Conservation (phyloP, 2,329 filamentous ascomycete genomes). For the Chaetomium sp. region DNA sequence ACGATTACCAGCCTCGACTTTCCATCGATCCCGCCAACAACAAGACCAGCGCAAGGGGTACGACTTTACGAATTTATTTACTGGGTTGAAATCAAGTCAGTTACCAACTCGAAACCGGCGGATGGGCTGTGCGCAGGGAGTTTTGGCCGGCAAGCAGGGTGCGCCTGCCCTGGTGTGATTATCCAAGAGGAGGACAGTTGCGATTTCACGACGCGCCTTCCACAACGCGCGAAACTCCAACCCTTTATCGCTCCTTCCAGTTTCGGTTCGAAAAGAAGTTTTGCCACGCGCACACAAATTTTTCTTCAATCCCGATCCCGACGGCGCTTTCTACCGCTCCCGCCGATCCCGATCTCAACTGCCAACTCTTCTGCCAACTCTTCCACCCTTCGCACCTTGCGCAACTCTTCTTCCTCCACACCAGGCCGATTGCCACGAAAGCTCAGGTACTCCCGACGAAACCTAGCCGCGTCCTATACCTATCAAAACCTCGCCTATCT, state of each 20-base stretch:
- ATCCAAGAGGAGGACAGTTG: not conserved
- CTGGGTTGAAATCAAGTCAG: conserved; percentile 3
- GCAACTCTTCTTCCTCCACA: too few species aligned
- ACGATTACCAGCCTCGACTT: not conserved
- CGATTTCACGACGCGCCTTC: too few species aligned
- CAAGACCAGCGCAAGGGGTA: not conserved
- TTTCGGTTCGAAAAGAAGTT: not conserved
- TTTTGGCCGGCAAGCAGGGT: conserved; percentile 30
- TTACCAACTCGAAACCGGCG: conserved; percentile 6
- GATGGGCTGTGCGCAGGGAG: conserved; percentile 24
- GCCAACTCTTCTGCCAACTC: too few species aligned
- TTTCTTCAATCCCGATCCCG: too few species aligned
- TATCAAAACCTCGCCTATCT: not conserved
- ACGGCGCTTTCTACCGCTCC: too few species aligned
- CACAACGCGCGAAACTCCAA: not conserved
- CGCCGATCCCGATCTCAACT: too few species aligned
- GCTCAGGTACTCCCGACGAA: not conserved
- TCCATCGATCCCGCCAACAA: conserved; percentile 9
- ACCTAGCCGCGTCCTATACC: not conserved
- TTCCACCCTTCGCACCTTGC: too few species aligned
- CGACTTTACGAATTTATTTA: not conserved
- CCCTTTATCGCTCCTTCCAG: not conserved
- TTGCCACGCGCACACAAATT: too few species aligned
- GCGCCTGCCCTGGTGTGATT: conserved; percentile 14
- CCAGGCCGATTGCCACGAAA: too few species aligned